phyloP scores from a whole-genome alignment of 306 rosid species.

The Cucurbita ficifolia region DNA sequence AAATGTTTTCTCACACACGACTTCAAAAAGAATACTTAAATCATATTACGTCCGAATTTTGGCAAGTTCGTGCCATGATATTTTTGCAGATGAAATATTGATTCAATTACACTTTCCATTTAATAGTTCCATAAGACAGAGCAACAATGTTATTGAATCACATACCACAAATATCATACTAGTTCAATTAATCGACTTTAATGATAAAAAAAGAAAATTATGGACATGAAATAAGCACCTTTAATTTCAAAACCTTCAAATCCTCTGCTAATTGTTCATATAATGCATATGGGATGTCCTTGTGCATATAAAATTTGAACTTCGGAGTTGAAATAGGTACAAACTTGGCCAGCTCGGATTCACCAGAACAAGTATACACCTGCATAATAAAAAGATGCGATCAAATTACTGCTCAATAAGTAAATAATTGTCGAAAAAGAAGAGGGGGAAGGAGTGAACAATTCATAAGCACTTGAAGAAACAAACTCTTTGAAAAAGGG shows the following conservation, averaged over 20 bases:
- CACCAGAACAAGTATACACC: constrained; percentile 73
- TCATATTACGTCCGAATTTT: not conserved
- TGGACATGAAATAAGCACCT: constrained; percentile 29
- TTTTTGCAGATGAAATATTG: not conserved
- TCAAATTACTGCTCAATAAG: not conserved
- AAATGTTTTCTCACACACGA: not conserved
- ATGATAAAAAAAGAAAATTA: not conserved
- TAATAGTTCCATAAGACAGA: not conserved
- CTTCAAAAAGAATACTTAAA: not conserved
- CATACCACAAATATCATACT: not conserved
- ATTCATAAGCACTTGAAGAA: not conserved
- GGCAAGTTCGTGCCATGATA: not conserved
- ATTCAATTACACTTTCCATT: not conserved
- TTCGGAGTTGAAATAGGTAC: constrained; percentile 54
- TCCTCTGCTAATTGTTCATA: constrained; percentile 13
- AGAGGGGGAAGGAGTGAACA: not conserved
- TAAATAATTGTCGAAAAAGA: not conserved
- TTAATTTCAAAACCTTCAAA: constrained; percentile 20
- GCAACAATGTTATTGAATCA: not conserved
- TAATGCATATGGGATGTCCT: constrained; percentile 16
- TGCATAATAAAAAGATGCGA: constrained; percentile 17
- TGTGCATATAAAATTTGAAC: constrained; percentile 32
- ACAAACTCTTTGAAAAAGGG: not conserved
- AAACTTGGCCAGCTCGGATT: constrained; percentile 45
- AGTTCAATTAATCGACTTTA: not conserved